Percentiles rank a stretch among this genome's conserved stretches.
phyloP scores from a whole-genome alignment of 1,139 yeast species.

The Wickerhamomyces sp. region DNA sequence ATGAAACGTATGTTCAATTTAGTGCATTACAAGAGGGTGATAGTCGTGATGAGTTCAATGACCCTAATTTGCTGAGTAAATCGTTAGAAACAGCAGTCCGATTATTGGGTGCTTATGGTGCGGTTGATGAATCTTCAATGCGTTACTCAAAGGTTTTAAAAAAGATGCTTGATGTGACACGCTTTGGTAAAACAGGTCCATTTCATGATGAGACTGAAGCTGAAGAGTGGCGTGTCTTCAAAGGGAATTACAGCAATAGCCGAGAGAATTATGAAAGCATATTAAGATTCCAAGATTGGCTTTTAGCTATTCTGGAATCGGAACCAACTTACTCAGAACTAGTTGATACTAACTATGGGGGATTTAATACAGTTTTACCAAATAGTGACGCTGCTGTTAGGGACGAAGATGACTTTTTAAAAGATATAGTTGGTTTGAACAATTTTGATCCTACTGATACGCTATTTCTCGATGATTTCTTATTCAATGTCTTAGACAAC shows the following conservation, averaged over 20 bases:
- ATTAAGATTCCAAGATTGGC: constrained; percentile 22
- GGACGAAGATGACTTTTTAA: constrained; percentile 13
- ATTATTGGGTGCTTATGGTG: constrained; percentile 23
- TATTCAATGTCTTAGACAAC: constrained; percentile 15
- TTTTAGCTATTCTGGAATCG: constrained; percentile 17
- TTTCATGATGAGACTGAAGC: constrained; percentile 2
- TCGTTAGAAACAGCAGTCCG: constrained; percentile 23
- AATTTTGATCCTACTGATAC: constrained; percentile 11
- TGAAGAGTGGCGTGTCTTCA: too few relatives aligned
- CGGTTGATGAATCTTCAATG: constrained; percentile 22
- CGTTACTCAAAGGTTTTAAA: constrained; percentile 22
- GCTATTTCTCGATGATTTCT: constrained; percentile 19
- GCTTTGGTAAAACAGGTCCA: too few relatives aligned
- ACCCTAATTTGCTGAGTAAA: constrained; percentile 12
- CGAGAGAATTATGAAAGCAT: constrained; percentile 17
- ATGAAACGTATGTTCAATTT: constrained; percentile 11
- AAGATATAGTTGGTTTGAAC: constrained; percentile 14
- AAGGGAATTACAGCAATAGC: constrained; percentile 1
- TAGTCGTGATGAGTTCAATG: constrained; percentile 7
- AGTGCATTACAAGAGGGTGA: constrained; percentile 7
- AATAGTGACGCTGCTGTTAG: neutral
- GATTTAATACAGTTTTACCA: too few relatives aligned
- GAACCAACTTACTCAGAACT: neutral
- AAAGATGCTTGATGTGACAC: constrained; percentile 8
- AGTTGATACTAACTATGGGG: constrained; percentile 1